Percentiles rank a stretch among this genome's conserved stretches.
phyloP scores from a whole-genome alignment of 768 basidiomycete species.

The Mrakia frigida region DNA sequence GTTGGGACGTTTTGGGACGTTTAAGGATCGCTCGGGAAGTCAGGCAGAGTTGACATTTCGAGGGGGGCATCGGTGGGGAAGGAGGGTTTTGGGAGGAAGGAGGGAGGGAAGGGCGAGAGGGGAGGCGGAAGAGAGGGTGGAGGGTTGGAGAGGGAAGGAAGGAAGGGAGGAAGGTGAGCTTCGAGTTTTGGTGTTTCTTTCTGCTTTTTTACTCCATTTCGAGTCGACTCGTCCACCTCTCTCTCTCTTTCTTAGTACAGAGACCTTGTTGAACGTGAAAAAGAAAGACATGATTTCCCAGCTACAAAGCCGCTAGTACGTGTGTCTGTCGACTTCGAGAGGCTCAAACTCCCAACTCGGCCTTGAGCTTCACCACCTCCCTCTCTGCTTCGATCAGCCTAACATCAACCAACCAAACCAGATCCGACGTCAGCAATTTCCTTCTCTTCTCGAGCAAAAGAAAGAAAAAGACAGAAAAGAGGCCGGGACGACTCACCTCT shows the following conservation, averaged over 20 bases:
- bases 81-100: neutral
- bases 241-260: too few relatives aligned
- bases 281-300: too few relatives aligned
- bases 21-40: conserved; percentile 78
- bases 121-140: neutral
- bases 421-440: neutral
- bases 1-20: conserved; percentile 93
- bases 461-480: too few relatives aligned
- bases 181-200: too few relatives aligned
- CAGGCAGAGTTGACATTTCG: conserved; percentile 64
- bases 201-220: too few relatives aligned
- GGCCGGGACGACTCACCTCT: conserved; percentile 27
- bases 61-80: conserved; percentile 16
- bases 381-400: conserved; percentile 72
- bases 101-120: neutral
- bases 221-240: too few relatives aligned
- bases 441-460: too few relatives aligned
- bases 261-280: too few relatives aligned
- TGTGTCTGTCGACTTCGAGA: neutral
- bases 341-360: conserved; percentile 42
- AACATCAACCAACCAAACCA: conserved; percentile 41
- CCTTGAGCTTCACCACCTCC: conserved; percentile 66
- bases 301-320: too few relatives aligned
- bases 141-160: neutral
- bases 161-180: neutral